phyloP scores from a whole-genome alignment of 768 basidiomycete species.

The Clavaria fumosa region DNA sequence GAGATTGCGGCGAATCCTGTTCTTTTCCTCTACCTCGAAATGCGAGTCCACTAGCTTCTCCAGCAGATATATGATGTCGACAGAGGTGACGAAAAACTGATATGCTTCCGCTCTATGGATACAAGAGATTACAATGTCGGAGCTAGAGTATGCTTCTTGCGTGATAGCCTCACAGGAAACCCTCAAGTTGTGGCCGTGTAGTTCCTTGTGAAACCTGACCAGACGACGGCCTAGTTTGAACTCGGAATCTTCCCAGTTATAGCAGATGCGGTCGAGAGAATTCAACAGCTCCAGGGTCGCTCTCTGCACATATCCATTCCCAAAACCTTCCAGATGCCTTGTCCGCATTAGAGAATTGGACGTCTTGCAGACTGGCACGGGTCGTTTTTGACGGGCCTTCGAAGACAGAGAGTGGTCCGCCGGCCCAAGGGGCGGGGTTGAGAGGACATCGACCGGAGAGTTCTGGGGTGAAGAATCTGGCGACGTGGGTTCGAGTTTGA shows the following conservation, averaged over 20 bases:
- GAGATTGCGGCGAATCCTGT: no score
- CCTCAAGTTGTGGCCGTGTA: constrained; percentile 61
- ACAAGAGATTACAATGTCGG: constrained; percentile 83
- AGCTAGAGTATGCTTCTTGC: constrained; percentile 56
- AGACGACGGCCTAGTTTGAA: constrained; percentile 58
- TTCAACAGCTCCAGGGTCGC: constrained; percentile 45
- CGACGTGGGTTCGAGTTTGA: not conserved
- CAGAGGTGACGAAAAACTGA: constrained; percentile 81
- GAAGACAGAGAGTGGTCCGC: no score
- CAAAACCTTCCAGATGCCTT: no score
- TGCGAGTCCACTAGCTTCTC: constrained; percentile 61
- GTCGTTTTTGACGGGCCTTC: no score
- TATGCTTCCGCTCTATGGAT: constrained; percentile 73
- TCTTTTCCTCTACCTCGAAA: constrained; percentile 93
- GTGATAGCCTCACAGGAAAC: constrained; percentile 64
- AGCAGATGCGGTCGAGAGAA: constrained; percentile 38
- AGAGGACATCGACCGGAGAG: no score
- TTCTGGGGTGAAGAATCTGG: not conserved
- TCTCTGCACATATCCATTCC: not conserved
- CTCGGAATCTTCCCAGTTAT: constrained; percentile 52
- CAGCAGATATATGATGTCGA: constrained; percentile 88
- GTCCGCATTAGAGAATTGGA: no score
- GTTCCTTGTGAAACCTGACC: constrained; percentile 70
- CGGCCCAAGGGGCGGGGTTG: no score
- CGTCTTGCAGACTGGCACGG: no score